A percentile compares a stretch with the other conserved stretches of the same genome.
Conservation (phyloP, 1,139 yeast genomes). For the Meyerozyma smithsonii region DNA sequence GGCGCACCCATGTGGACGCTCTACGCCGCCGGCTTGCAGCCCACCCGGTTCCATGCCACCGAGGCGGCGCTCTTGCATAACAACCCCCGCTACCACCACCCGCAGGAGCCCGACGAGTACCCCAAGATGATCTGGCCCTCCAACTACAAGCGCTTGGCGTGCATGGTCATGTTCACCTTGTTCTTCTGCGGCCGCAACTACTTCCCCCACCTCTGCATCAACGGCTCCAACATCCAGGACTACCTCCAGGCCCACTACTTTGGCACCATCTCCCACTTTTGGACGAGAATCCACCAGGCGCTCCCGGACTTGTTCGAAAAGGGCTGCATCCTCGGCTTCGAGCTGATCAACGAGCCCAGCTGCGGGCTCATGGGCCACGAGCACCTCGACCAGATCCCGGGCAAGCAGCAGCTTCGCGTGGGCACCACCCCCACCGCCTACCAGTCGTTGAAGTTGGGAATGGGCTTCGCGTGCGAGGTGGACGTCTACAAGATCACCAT, state of each 20-base stretch:
- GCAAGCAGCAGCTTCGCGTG: conserved; percentile 51
- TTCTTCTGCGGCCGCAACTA: conserved; percentile 72
- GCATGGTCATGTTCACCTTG: conserved; percentile 78
- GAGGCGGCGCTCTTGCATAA: conserved; percentile 79
- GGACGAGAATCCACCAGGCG: conserved; percentile 40
- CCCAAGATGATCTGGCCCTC: conserved; percentile 95
- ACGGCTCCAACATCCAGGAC: conserved; percentile 74
- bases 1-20: conserved; percentile 96
- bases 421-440: conserved; percentile 68
- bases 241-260: conserved; percentile 66
- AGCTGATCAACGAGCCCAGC: conserved; percentile 85
- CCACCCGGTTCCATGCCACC: conserved; percentile 57
- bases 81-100: conserved; percentile 28
- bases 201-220: conserved; percentile 67
- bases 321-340: conserved; percentile 67
- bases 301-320: conserved; percentile 54
- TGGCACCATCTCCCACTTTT: conserved; percentile 50
- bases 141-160: conserved; percentile 72
- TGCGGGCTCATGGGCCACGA: conserved; percentile 55
- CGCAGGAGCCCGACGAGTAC: conserved; percentile 37
- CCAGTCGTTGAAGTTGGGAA: conserved; percentile 59
- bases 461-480: conserved; percentile 64
- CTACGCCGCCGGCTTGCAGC: conserved; percentile 91
- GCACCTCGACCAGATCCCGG: conserved; percentile 45
- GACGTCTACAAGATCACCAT: conserved; percentile 63